Evolutionary conservation across 164 flowering plant species (phyloP), one percentile per base, ranked within the genome.

Genomic region (Liquidambar formosana): DNA sequence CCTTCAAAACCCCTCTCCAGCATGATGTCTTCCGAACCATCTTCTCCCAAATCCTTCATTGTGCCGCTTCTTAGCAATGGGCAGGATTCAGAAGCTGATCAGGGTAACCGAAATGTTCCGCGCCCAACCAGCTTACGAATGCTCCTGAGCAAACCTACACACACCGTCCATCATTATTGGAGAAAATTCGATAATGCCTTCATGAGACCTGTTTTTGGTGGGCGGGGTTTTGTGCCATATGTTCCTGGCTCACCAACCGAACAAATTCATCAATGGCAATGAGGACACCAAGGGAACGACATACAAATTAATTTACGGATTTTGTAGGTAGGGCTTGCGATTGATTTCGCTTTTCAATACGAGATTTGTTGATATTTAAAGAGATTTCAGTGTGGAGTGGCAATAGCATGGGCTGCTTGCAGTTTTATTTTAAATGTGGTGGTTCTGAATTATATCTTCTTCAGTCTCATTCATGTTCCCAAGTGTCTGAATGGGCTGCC

Each of bases 151-250:
- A 78, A 75, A 10, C 97, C 97, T 1, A 52, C 91, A 16, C 86
- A 73, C 75, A 87, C 89, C 3, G 97, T 90, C 45, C 98, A 94
- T 74, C 78, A 79, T 69, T 92, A 86, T 23, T 94, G 98, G 98
- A 85, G 94, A 49, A 92, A 79, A 68, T 94, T 94, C 47, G 98
- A 92, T 52, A 61, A 94, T 73, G 83, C 88, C 28, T 86, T 88
- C 83, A 94, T 94, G 97, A 78, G 96, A 5, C 98, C 97, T 0
- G 84, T 90, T 66, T 92, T 94, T 73, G 98, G 98, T 19, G 98
- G 98, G 0, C 76, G 97, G 19, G 97, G 98, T 13, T 94, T 94
- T 78, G 89, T 83, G 1, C 96, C 91, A 1, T 85, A 73, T 47
- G 82, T 85, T n/a, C 97, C 94, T 4, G 93, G 97, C 26, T 89